A percentile compares a stretch with the other conserved stretches of the same genome.
Evolutionary conservation across 345 rosid genomes (phyloP).

Genomic region (Tarenaya hassleriana): DNA sequence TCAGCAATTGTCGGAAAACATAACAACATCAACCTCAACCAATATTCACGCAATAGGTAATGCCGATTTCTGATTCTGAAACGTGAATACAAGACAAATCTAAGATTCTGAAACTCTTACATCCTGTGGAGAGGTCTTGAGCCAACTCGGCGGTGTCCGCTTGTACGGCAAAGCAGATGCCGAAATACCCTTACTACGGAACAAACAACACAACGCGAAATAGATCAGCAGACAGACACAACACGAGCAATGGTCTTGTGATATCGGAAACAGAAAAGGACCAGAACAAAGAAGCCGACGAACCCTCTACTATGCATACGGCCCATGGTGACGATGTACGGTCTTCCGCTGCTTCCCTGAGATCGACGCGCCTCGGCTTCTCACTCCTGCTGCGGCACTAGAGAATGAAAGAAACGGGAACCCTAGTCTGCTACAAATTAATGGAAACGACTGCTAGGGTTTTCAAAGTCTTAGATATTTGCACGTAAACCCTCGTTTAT

Average conservation of each 20-base stretch:
- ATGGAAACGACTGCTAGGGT: background rate
- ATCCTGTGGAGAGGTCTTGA: constrained; percentile 49
- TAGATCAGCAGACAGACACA: background rate
- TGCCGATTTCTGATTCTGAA: background rate
- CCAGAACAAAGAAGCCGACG: constrained; percentile 2
- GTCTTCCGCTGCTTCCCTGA: constrained; percentile 4
- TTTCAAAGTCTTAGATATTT: constrained; percentile 8
- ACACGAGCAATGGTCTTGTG: background rate
- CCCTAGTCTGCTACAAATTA: constrained; percentile 14
- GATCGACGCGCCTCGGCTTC: background rate
- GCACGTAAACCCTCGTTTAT: background rate
- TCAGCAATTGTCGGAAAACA: too few relatives aligned
- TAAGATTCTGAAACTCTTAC: constrained; percentile 23
- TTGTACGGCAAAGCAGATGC: constrained; percentile 87
- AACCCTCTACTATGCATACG: constrained; percentile 88
- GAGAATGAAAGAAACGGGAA: constrained; percentile 13
- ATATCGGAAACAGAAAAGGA: background rate
- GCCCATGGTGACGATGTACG: constrained; percentile 47
- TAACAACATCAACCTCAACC: too few relatives aligned
- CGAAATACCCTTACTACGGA: constrained; percentile 66
- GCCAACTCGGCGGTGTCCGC: constrained; percentile 78
- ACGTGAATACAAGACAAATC: background rate
- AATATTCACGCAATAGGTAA: too few relatives aligned
- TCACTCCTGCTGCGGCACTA: background rate
- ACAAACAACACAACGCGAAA: constrained; percentile 1